phyloP scores from a whole-genome alignment of 2,329 filamentous ascomycete genomes.

The Dactylonectria estremocensis region DNA sequence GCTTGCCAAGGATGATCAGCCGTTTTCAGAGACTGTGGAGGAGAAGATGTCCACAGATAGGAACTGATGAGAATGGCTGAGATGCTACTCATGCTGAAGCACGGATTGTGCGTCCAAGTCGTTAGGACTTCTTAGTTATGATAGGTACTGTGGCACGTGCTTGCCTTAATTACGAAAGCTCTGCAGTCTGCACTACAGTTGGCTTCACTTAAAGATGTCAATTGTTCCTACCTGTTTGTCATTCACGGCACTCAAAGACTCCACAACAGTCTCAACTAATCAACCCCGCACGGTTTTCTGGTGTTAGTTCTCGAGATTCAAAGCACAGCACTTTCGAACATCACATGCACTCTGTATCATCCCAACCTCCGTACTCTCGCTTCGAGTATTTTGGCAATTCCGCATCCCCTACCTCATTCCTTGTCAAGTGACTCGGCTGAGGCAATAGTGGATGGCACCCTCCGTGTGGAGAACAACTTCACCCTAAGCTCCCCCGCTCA shows the following conservation, averaged over 20 bases:
- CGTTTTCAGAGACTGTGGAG: conserved; percentile 7
- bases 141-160: background rate
- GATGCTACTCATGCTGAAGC: too few relatives aligned
- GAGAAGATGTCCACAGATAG: background rate
- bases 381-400: background rate
- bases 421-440: background rate
- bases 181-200: background rate
- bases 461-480: conserved; percentile 24
- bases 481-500: background rate
- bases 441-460: conserved; percentile 19
- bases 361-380: background rate
- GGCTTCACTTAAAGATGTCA: background rate
- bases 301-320: background rate
- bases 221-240: background rate
- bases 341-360: background rate
- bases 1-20: conserved; percentile 15
- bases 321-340: background rate
- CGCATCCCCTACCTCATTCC: background rate
- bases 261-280: background rate
- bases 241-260: background rate
- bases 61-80: background rate
- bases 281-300: background rate
- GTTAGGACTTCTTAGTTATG: background rate
- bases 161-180: background rate
- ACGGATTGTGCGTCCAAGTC: background rate